These are phyloP conservation scores for Nidularia sp. DNA, from an alignment of 768 basidiomycete species.

Conservation along the genomic window DNA sequence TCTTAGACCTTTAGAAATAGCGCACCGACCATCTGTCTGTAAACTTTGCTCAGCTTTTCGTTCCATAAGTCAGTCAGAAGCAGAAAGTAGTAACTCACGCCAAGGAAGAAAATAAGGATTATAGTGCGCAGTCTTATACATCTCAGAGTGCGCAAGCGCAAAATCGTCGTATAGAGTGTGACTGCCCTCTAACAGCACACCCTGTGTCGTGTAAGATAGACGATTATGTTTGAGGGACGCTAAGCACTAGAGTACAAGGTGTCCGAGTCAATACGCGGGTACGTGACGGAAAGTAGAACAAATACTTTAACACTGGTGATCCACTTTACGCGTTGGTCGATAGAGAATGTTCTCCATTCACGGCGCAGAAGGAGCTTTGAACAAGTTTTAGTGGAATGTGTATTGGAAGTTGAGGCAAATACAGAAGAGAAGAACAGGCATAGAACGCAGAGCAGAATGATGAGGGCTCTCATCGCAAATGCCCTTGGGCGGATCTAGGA, in stretches of 20 bases:
- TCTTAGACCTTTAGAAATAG: too few species aligned
- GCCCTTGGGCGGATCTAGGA: too few species aligned
- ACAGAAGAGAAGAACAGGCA: too few species aligned
- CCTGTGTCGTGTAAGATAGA: slow-evolving; percentile 5
- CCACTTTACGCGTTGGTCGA: slow-evolving; percentile 5
- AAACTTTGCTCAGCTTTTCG: not conserved
- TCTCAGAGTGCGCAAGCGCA: slow-evolving; percentile 6
- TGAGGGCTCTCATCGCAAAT: too few species aligned
- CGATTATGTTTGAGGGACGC: not conserved
- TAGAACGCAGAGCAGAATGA: too few species aligned
- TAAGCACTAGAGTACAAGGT: not conserved
- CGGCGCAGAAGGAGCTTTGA: not conserved
- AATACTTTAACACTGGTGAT: slow-evolving; percentile 8
- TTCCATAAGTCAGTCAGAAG: not conserved
- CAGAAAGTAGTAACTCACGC: slow-evolving; percentile 5
- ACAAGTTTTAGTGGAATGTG: not conserved
- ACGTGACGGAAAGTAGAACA: not conserved
- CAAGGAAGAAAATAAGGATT: slow-evolving; percentile 9
- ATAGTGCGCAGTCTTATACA: slow-evolving; percentile 7
- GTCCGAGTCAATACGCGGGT: not conserved
- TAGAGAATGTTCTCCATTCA: slow-evolving; percentile 8
- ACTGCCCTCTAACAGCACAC: not conserved
- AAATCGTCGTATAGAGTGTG: slow-evolving; percentile 11
- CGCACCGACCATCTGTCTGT: not conserved
- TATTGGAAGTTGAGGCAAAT: too few species aligned